Percentiles rank a stretch among this genome's conserved stretches.
Conservation (phyloP, 331 rosid genomes). For the Pyrus hybrid region DNA sequence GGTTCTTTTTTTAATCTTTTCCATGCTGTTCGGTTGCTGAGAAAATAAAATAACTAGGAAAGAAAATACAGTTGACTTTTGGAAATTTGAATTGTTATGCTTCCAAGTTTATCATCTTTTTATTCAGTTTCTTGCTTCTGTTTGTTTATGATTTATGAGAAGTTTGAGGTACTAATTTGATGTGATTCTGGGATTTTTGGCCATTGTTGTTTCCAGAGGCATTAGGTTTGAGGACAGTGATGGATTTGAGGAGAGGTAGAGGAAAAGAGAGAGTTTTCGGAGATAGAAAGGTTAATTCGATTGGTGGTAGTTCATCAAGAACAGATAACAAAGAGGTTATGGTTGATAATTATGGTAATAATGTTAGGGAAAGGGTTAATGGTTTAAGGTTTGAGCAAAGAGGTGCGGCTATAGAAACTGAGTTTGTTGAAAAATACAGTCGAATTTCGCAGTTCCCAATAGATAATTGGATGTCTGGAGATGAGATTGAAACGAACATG, state of each 20-base stretch:
- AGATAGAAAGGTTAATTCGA: constrained; percentile 11
- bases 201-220: constrained; percentile 12
- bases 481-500: constrained; percentile 9
- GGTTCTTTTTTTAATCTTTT: background rate
- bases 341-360: background rate
- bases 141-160: background rate
- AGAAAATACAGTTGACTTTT: background rate
- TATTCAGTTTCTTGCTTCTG: background rate
- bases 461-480: constrained; percentile 16
- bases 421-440: constrained; percentile 10
- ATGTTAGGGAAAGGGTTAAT: constrained; percentile 15
- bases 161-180: background rate
- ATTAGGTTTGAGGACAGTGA: constrained; percentile 8
- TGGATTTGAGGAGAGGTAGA: constrained; percentile 15
- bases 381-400: constrained; percentile 20
- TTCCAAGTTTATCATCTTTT: background rate
- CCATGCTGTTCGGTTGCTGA: constrained; percentile 4
- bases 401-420: constrained; percentile 5
- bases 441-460: constrained; percentile 10
- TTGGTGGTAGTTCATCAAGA: constrained; percentile 13
- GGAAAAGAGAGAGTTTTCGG: constrained; percentile 21
- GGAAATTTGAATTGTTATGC: background rate
- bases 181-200: background rate
- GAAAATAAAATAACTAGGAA: background rate
- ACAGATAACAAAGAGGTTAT: constrained; percentile 13